phyloP scores from a whole-genome alignment of 352 stramenopile genomes.

The Globisporangium sylvaticum region DNA sequence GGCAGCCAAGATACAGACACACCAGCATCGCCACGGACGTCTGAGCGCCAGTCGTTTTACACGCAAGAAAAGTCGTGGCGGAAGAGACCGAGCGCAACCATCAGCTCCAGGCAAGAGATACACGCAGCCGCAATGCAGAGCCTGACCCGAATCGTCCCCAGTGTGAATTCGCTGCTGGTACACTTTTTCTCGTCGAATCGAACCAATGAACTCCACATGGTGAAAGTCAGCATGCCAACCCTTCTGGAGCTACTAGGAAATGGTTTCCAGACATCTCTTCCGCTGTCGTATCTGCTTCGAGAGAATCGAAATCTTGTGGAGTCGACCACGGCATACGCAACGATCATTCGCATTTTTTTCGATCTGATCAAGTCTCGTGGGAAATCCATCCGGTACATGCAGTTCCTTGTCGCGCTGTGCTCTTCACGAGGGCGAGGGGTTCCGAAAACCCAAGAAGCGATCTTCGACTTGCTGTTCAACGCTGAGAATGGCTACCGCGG shows the following conservation, averaged over 20 bases:
- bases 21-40: slow-evolving; percentile 1
- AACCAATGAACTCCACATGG: slow-evolving; percentile 52
- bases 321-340: slow-evolving; percentile 57
- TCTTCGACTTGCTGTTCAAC: slow-evolving; percentile 71
- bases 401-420: slow-evolving; percentile 69
- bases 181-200: slow-evolving; percentile 60
- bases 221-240: slow-evolving; percentile 52
- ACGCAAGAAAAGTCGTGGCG: slow-evolving; percentile 24
- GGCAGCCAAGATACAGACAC: not conserved
- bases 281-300: slow-evolving; percentile 59
- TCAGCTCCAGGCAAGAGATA: slow-evolving; percentile 24
- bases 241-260: slow-evolving; percentile 73
- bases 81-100: slow-evolving; percentile 22
- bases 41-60: slow-evolving; percentile 18
- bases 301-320: slow-evolving; percentile 72
- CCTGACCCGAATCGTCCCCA: slow-evolving; percentile 51
- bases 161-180: slow-evolving; percentile 53
- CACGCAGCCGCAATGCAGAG: slow-evolving; percentile 42
- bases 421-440: slow-evolving; percentile 53
- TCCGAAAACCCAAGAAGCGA: slow-evolving; percentile 69
- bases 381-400: slow-evolving; percentile 70
- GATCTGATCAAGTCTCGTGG: slow-evolving; percentile 65
- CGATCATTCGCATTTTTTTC: slow-evolving; percentile 66
- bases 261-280: slow-evolving; percentile 64
- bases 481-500: slow-evolving; percentile 47